Evolutionary conservation across 306 rosid genomes (phyloP).

Genomic region (Fragaria iinumae): DNA sequence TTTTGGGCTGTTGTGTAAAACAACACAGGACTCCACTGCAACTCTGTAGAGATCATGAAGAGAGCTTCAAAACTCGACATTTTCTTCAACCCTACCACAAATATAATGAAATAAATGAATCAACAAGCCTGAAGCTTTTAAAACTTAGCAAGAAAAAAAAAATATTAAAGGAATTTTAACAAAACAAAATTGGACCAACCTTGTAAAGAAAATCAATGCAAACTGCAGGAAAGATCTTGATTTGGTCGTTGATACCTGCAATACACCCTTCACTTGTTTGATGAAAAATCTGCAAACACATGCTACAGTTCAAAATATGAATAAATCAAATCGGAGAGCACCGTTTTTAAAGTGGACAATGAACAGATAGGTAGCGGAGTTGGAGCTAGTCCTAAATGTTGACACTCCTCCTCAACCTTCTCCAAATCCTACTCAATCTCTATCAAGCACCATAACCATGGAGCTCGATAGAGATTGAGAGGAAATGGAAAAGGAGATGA

Average conservation of each 20-base stretch:
- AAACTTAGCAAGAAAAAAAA: no score
- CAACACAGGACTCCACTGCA: background rate
- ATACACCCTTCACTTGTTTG: background rate
- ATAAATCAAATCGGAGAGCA: background rate
- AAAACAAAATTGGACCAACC: background rate
- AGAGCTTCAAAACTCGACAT: background rate
- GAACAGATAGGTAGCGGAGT: background rate
- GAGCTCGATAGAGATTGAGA: conserved; percentile 7
- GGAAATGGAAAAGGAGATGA: background rate
- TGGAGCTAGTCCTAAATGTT: conserved; percentile 1
- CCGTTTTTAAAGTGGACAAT: background rate
- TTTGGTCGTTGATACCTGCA: background rate
- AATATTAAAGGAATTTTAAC: background rate
- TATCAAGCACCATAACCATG: conserved; percentile 4
- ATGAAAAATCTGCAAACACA: background rate
- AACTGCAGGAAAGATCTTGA: background rate
- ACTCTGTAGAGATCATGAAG: background rate
- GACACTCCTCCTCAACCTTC: background rate
- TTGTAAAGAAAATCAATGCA: background rate
- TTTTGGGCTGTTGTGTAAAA: background rate
- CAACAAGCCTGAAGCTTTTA: background rate
- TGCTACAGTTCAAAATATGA: background rate
- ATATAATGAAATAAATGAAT: background rate
- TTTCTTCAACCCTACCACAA: background rate
- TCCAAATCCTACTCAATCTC: conserved; percentile 5